Evolutionary conservation across 768 basidiomycete species (phyloP).

Genomic region (Leccinum broughii): DNA sequence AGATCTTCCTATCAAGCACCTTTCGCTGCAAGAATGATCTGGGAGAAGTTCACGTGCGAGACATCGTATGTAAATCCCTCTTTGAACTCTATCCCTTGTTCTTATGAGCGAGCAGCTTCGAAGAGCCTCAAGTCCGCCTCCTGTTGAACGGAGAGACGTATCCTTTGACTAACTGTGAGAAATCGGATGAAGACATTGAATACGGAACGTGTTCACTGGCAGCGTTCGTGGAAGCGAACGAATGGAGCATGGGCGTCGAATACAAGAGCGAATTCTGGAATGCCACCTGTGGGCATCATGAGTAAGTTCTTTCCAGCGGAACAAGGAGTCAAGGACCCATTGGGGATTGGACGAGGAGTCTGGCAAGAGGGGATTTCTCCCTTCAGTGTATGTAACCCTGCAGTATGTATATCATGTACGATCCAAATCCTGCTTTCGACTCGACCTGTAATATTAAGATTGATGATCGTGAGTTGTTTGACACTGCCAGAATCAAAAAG

Average conservation of each 20-base stretch:
- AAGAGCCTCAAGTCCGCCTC: constrained; percentile 44
- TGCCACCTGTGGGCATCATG: constrained; percentile 27
- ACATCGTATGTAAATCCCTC: constrained; percentile 27
- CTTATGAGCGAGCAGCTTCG: constrained; percentile 23
- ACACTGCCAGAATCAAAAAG: too few species aligned
- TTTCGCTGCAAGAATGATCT: constrained; percentile 45
- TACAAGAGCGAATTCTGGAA: constrained; percentile 39
- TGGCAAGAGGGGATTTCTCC: too few species aligned
- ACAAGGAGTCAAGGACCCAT: too few species aligned
- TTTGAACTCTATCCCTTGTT: background rate
- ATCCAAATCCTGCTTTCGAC: too few species aligned
- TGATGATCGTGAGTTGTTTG: too few species aligned
- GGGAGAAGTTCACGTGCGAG: constrained; percentile 43
- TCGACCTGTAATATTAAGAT: too few species aligned
- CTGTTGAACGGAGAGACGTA: constrained; percentile 41
- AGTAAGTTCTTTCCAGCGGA: too few species aligned
- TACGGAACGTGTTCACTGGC: constrained; percentile 41
- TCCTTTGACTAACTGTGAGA: constrained; percentile 37
- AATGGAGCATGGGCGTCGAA: constrained; percentile 22
- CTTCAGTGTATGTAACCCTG: too few species aligned
- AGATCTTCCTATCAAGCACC: constrained; percentile 39
- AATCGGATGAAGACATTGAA: constrained; percentile 25
- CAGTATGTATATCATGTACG: too few species aligned
- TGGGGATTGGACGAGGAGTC: too few species aligned
- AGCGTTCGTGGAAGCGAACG: constrained; percentile 34